Evolutionary conservation across 345 rosid genomes (phyloP), one percentile per base, ranked within the genome.

Genomic region (Crucihimalaya himalaica): DNA sequence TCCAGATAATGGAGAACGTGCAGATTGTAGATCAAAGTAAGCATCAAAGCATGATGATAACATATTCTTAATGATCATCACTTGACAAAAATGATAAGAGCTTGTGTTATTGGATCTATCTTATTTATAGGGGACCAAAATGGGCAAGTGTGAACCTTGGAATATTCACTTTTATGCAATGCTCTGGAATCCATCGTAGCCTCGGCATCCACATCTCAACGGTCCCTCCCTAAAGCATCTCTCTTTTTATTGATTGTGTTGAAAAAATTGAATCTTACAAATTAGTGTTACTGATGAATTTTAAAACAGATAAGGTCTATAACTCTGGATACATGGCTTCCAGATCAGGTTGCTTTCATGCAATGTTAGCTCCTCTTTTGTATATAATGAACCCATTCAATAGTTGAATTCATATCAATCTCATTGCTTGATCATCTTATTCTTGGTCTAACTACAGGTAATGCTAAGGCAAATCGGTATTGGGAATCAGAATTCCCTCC

Each of bases 101-200:
- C 18, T 43, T 76, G 32, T 78, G 43, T 34, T 32, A 65, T 53
- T 75, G 39, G 57, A 53, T 34, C 47, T 59, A 48, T 57, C 27
- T 23, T 79, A 45, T 73, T 78, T 48, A 60, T 85, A 90, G 98
- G 82, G 97, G 78, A 57, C 97, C 99, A 20, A 78, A 96, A 81
- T 92, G 99, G 99, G 97, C 99, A 23, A 92, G 98, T 68, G 98
- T 95, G 74, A 95, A 95, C 80, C 86, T 95, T 46, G 98, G 99
- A 59, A 87, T 95, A 81, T 90, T 95, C 82, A 95, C 92, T 68
- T 95, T 98, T 85, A 85, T 95, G 91, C 98, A 90, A 47, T 92
- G 99, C 66, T 92, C 99, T 21, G 99, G 99, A 54, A 56, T 86
- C 56, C 98, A 95, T 73, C 86, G 99, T 40, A 86, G 94, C 81